These are phyloP conservation scores for Prunus mira DNA, from an alignment of 306 rosid genomes.

Conservation along the genomic window DNA sequence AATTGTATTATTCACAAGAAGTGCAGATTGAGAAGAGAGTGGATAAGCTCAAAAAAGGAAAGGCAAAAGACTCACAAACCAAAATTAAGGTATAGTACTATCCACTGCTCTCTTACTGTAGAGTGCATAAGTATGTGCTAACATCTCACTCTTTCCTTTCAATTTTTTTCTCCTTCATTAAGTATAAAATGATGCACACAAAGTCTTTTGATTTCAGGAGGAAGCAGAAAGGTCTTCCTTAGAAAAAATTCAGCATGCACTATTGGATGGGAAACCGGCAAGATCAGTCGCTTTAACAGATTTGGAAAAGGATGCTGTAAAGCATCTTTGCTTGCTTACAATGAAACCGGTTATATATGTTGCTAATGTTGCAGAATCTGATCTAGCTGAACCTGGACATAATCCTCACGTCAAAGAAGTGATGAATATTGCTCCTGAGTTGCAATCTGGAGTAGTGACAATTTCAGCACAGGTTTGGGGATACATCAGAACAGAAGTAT, in stretches of 20 bases:
- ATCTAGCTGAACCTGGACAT: conserved; percentile 67
- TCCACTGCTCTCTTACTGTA: background rate
- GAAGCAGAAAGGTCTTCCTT: conserved; percentile 81
- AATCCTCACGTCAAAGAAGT: conserved; percentile 66
- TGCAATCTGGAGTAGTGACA: conserved; percentile 80
- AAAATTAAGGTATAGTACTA: conserved; percentile 61
- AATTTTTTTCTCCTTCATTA: background rate
- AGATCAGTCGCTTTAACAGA: conserved; percentile 82
- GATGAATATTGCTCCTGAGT: conserved; percentile 61
- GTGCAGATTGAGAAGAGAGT: conserved; percentile 95
- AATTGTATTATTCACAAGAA: conserved; percentile 53
- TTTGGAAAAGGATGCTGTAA: conserved; percentile 67
- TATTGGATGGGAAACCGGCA: conserved; percentile 94
- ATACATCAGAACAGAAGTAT: conserved; percentile 10
- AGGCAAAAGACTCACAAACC: conserved; percentile 73
- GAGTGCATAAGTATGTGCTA: conserved; percentile 5
- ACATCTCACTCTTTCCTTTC: background rate
- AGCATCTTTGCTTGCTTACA: conserved; percentile 88
- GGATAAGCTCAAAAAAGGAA: conserved; percentile 91
- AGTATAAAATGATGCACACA: background rate
- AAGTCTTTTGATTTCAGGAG: conserved; percentile 46
- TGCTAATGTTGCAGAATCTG: conserved; percentile 94
- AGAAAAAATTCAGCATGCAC: conserved; percentile 74
- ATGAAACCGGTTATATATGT: conserved; percentile 88
- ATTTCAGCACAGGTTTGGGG: conserved; percentile 85